Evolutionary conservation across 192 early-diverging fungal genomes (phyloP), one percentile per base, ranked within the genome.

Genomic region (Phlyctochytrium planicorne): DNA sequence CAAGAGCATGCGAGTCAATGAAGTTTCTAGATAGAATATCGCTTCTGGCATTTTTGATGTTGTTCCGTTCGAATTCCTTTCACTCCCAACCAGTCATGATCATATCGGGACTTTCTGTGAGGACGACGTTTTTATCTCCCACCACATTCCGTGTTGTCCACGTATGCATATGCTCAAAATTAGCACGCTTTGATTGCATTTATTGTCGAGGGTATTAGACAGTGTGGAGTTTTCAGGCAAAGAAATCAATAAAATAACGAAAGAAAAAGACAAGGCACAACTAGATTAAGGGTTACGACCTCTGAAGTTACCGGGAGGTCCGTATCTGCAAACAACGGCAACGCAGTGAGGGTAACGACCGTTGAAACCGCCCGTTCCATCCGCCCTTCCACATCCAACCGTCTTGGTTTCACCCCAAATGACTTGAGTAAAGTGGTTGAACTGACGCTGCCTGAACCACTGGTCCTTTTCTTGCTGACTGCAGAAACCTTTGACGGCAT

Each of bases 381-480:
- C 10, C 55, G 55, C 55, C 20, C 25, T 57, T 4, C 55, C 55
- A 27, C 55, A 57, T 29, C 55, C 55, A 57, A 57, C 55, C 6
- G 6, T 57, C 20, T 57, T 14, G 14, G 55, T 57, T 12, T 57
- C 27, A 6, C 55, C 55, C 55, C 55, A 57, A 29, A 57, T 57
- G 12, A 57, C 55, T 27, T 57, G 55, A 6, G 55, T 57, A 25
- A 57, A 57, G 25, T 57, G 55, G 27, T 57, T 57, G 25, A 24
- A 57, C 55, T 14, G 6, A 6, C 25, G 6, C 55, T 29, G 14
- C 14, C 27, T 57, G 27, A 20, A 20, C 40, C 40, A 47, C 55
- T 57, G 20, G 10, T 14, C 10, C 55, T 10, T 29, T 29, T 57
- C 55, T 24, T 57, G 14, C 10, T 29, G 14, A 10, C 14, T 27